A percentile compares a stretch with the other conserved stretches of the same genome.
phyloP scores from a whole-genome alignment of 2,329 filamentous ascomycete species.

The Sporothrix curviconia region DNA sequence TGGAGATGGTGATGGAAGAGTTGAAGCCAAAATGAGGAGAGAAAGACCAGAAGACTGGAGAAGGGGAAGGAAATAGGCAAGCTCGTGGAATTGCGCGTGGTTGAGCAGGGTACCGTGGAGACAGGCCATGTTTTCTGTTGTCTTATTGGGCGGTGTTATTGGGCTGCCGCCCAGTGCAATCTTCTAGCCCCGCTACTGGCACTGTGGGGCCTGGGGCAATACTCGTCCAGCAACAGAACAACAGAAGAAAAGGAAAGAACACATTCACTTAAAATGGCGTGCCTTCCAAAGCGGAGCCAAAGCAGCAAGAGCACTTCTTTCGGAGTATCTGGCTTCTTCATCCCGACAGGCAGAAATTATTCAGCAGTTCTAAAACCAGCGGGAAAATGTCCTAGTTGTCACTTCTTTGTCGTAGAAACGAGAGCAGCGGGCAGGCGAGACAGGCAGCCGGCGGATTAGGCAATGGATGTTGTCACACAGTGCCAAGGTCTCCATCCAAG shows the following conservation, averaged over 20 bases:
- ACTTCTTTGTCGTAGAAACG: too few species aligned
- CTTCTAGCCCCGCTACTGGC: too few species aligned
- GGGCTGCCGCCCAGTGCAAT: conserved; percentile 1
- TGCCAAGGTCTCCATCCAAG: neutral
- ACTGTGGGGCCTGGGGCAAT: neutral
- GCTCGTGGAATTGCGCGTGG: neutral
- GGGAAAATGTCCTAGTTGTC: neutral
- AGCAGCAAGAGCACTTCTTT: neutral
- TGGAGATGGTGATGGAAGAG: conserved; percentile 1
- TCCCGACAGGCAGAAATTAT: neutral
- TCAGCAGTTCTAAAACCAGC: neutral
- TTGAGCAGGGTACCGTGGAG: neutral
- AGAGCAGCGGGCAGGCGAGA: too few species aligned
- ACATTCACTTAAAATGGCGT: neutral
- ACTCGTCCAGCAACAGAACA: neutral
- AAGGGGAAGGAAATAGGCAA: neutral
- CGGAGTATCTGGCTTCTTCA: neutral
- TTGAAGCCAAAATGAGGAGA: neutral
- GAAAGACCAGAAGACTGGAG: conserved; percentile 3
- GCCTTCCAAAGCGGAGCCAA: neutral
- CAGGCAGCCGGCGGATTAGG: too few species aligned
- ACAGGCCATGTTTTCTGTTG: neutral
- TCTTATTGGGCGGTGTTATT: conserved; percentile 5
- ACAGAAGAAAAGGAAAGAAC: neutral
- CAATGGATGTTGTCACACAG: too few species aligned